Evolutionary conservation across 2,329 filamentous ascomycete species (phyloP).

Genomic region (Talaromyces pinophilus): DNA sequence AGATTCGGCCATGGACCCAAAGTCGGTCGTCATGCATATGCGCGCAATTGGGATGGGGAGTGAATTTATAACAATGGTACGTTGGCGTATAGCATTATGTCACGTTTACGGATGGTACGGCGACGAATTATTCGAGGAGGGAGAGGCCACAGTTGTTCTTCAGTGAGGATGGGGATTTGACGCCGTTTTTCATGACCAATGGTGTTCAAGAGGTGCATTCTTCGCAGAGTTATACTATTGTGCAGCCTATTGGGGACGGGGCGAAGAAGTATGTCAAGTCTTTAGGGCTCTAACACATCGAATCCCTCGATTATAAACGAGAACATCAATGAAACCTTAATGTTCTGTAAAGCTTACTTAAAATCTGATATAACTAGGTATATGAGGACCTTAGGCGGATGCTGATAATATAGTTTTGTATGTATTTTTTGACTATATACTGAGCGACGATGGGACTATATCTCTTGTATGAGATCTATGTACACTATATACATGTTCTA

Average conservation of each 20-base stretch:
- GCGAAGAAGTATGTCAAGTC: conserved; percentile 9
- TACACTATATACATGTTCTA: not conserved
- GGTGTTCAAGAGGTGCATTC: conserved; percentile 49
- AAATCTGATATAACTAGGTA: no score
- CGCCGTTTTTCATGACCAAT: conserved; percentile 50
- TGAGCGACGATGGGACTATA: not conserved
- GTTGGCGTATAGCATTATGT: conserved; percentile 33
- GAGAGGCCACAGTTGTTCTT: conserved; percentile 55
- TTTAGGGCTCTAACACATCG: not conserved
- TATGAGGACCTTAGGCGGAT: no score
- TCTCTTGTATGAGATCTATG: not conserved
- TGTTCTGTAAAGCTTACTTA: no score
- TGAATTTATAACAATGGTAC: conserved; percentile 38
- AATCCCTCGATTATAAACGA: not conserved
- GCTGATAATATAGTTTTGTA: not conserved
- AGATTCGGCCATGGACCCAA: conserved; percentile 33
- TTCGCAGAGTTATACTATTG: conserved; percentile 41
- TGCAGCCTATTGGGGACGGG: conserved; percentile 44
- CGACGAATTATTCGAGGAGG: conserved; percentile 45
- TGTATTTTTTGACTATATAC: not conserved
- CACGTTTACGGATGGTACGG: conserved; percentile 45
- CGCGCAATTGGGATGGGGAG: conserved; percentile 31
- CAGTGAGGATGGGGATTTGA: conserved; percentile 49
- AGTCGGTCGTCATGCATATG: conserved; percentile 38
- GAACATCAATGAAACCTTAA: not conserved